These are phyloP conservation scores for Hordeum pubiflorum DNA, from an alignment of 202 grass and related monocot genomes.

Conservation along the genomic window DNA sequence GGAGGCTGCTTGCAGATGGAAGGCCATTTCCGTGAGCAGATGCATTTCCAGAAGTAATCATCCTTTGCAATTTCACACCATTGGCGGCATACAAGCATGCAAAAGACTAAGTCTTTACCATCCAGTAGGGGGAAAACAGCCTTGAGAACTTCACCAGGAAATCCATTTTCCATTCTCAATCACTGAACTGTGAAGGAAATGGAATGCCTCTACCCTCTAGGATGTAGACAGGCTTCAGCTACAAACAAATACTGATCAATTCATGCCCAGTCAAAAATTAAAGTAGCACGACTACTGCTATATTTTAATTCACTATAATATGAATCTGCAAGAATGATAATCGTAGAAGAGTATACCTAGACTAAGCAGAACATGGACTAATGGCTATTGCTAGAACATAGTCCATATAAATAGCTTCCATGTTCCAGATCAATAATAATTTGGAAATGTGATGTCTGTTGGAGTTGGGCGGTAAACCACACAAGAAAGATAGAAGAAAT, in stretches of 20 bases:
- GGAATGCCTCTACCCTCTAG: conserved; percentile 7
- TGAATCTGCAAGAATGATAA: background rate
- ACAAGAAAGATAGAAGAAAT: background rate
- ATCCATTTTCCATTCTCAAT: conserved; percentile 54
- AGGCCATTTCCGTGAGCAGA: conserved; percentile 72
- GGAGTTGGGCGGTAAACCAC: background rate
- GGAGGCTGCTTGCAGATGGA: conserved; percentile 61
- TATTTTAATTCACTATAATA: background rate
- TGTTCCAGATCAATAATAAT: background rate
- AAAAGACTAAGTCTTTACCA: conserved; percentile 64
- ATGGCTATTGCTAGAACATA: background rate
- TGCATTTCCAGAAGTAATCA: conserved; percentile 92
- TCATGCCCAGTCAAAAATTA: background rate
- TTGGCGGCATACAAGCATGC: conserved; percentile 78
- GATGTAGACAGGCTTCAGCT: conserved; percentile 6
- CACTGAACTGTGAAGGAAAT: conserved; percentile 14
- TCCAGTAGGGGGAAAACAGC: conserved; percentile 69
- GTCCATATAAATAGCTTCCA: background rate
- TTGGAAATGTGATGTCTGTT: background rate
- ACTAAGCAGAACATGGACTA: background rate
- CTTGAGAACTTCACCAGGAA: conserved; percentile 63
- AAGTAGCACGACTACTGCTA: background rate
- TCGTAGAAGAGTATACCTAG: background rate
- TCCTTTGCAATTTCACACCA: conserved; percentile 66
- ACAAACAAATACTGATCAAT: background rate